Conservation (phyloP, 805 yeast genomes). For the Debaryomyces tyrocola region DNA sequence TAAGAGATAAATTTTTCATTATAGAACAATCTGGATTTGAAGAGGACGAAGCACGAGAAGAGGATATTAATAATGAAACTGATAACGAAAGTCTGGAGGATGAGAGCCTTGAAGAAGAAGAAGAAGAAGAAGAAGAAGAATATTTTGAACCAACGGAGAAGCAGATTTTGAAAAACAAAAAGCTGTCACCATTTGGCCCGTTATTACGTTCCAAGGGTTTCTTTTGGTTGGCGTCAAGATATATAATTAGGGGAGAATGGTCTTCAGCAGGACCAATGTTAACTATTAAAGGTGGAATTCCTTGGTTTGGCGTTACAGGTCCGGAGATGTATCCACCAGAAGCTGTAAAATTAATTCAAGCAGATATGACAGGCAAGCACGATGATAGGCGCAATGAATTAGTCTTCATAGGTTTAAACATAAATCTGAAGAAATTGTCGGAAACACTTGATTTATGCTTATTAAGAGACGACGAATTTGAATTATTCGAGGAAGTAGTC, state of each 20-base stretch:
- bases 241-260: conserved; percentile 45
- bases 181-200: conserved; percentile 34
- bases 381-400: conserved; percentile 49
- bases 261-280: conserved; percentile 45
- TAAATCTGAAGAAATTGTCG: conserved; percentile 27
- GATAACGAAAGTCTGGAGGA: conserved; percentile 9
- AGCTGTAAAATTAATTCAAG: conserved; percentile 27
- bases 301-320: conserved; percentile 41
- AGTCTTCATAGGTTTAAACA: conserved; percentile 43
- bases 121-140: conserved; percentile 12
- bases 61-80: conserved; percentile 10
- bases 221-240: conserved; percentile 45
- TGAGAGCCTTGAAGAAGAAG: conserved; percentile 10
- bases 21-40: conserved; percentile 19
- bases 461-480: conserved; percentile 38
- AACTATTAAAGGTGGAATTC: conserved; percentile 41
- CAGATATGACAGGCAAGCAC: conserved; percentile 37
- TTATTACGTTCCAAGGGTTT: conserved; percentile 44
- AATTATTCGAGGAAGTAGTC: conserved; percentile 24
- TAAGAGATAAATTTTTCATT: conserved; percentile 35
- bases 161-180: conserved; percentile 31
- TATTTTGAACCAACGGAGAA: conserved; percentile 18
- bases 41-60: conserved; percentile 18
- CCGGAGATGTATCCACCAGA: conserved; percentile 32
- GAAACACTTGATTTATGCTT: conserved; percentile 37